Evolutionary conservation across 2,329 filamentous ascomycete genomes (phyloP), one percentile per base, ranked within the genome.

Genomic region (Cryphonectria parasitica): DNA sequence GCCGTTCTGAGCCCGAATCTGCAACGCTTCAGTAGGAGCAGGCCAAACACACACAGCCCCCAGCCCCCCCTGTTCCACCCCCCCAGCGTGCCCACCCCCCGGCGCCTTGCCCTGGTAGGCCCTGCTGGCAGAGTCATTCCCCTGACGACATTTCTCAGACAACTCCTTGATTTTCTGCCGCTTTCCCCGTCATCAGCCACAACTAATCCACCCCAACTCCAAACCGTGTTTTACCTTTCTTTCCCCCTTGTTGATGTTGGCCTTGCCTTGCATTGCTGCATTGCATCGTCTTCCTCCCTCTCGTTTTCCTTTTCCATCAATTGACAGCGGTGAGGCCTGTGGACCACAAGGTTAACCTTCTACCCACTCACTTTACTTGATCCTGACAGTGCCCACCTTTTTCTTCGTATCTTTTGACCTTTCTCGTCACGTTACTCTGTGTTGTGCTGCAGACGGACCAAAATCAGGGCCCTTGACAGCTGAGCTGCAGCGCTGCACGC

Each of bases 91-190:
- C 45, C 22, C 19, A 6, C 45, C 52, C 52, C 52, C n/a, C 15
- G 15, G 52, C 25, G 13, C n/a, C 28, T 15, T 15, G 3, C n/a
- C 52, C 25, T 17, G 52, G 52, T 31, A 28, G 11, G 54, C 54
- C 54, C 54, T 58, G 28, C 54, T 34, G 25, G 54, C 25, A 34
- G 25, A 58, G 28, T 31, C 54, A 31, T 28, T 19, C 25, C 54
- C 54, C 54, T 58, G 54, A 58, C 25, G 54, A 58, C 54, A 58
- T 58, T 58, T 8, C 52, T 56, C 49, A 56, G 15, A 58, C 54
- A 58, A 31, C 43, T 58, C 54, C 54, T 58, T 58, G 54, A 58
- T 58, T 58, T 58, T 58, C 54, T 58, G 54, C 54, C 54, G 54
- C 54, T 31, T 31, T 19, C 15, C 52, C 54, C 28, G 15, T 58